phyloP scores from a whole-genome alignment of 495 filamentous ascomycete genomes.

The Xylaria intraflava region DNA sequence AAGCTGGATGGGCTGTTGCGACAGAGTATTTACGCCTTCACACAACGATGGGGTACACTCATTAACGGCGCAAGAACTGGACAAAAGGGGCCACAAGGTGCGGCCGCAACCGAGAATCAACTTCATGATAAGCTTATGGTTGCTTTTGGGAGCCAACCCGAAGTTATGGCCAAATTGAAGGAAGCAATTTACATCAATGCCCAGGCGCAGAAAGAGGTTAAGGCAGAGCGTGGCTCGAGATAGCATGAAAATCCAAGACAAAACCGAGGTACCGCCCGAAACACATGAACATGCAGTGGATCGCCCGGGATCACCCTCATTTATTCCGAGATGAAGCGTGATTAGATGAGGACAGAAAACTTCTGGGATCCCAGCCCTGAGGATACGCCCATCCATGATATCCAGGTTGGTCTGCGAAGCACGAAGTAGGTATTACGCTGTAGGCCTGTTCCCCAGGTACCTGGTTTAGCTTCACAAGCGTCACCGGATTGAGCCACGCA shows the following conservation, averaged over 20 bases:
- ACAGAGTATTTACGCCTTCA: conserved; percentile 74
- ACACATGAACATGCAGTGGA: not conserved
- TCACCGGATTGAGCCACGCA: not conserved
- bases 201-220: conserved; percentile 29
- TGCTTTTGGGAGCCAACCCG: conserved; percentile 42
- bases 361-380: not conserved
- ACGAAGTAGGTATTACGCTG: too few species aligned
- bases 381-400: not conserved
- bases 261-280: not conserved
- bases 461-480: not conserved
- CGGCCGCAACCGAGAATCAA: conserved; percentile 38
- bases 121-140: conserved; percentile 38
- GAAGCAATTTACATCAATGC: conserved; percentile 44
- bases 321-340: not conserved
- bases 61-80: conserved; percentile 31
- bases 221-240: conserved; percentile 26
- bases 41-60: conserved; percentile 50
- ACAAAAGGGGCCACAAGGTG: conserved; percentile 32
- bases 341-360: not conserved
- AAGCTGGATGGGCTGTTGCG: conserved; percentile 74
- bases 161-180: conserved; percentile 44
- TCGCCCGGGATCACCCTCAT: not conserved
- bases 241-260: conserved; percentile 1
- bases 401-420: not conserved
- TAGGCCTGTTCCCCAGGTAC: too few species aligned